Conservation (phyloP, 495 filamentous ascomycete genomes). For the Cercophora sp. region DNA sequence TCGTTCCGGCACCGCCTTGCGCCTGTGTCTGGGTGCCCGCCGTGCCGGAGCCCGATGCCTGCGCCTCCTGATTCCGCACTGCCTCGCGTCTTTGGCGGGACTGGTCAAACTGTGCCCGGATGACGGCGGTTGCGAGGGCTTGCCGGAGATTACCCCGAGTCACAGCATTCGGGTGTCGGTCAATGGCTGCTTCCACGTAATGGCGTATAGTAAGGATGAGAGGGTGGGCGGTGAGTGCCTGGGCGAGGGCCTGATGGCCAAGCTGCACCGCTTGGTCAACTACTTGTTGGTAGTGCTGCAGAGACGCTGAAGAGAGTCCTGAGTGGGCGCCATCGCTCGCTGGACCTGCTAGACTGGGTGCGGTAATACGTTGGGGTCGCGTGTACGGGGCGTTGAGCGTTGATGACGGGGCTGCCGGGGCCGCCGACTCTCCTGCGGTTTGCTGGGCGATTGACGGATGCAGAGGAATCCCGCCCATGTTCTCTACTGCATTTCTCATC, state of each 20-base stretch:
- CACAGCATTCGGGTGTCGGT: constrained; percentile 37
- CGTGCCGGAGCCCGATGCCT: constrained; percentile 1
- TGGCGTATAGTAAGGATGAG: constrained; percentile 38
- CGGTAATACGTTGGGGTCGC: neutral
- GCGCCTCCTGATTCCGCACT: constrained; percentile 18
- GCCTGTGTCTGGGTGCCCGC: neutral
- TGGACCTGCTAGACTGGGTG: neutral
- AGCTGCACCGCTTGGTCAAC: constrained; percentile 41
- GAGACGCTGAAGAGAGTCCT: constrained; percentile 1
- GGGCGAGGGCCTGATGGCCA: constrained; percentile 39
- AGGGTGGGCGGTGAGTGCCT: constrained; percentile 42
- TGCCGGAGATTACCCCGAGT: constrained; percentile 39
- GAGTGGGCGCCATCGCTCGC: neutral
- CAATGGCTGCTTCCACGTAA: constrained; percentile 40
- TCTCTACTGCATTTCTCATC: no score
- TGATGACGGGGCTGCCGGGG: neutral
- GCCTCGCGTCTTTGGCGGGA: constrained; percentile 24
- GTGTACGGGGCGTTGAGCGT: neutral
- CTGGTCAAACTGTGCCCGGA: constrained; percentile 43
- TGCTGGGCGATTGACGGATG: constrained; percentile 15
- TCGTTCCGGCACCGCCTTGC: neutral
- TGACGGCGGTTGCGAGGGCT: constrained; percentile 36
- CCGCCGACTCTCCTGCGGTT: neutral
- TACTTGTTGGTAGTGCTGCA: constrained; percentile 33
- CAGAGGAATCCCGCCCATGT: neutral